Base-by-base conservation (phyloP, 257 asterid genomes). In the Voacanga thouarsii region DNA sequence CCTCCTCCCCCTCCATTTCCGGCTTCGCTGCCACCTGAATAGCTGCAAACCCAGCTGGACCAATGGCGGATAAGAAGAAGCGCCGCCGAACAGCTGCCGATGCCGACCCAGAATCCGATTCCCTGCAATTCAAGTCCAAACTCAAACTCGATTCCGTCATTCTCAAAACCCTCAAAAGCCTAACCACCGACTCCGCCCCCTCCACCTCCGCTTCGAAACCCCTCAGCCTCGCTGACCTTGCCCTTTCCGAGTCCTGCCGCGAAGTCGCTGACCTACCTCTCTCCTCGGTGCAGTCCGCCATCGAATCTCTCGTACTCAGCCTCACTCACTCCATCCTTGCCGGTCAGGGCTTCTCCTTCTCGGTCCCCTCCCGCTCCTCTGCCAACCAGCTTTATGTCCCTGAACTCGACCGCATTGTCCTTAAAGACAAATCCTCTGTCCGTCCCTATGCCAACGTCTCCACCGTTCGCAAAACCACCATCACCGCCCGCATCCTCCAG, bases 321-420 rank as follows among this genome's bases (percentile, higher is more conserved):
- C 84, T 93, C 74, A 86, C 97, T 0, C 96, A 85, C 82, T 93
- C 98, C 24, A 92, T 93, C 77, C 94, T 92, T 89, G 33, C 92
- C 79, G 95, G 95, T 6, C 51, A 84, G 78, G 97, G 97, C 12
- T 89, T 94, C 85, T 84, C 96, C 75, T 88, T 86, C 84, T 80
- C 91, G 47, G 94, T 90, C 67, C 98, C 97, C 39, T 94, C 98
- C 33, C 96, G 97, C 82, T 82, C 97, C 84, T 75, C 96, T 82
- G 90, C 90, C 28, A 94, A 94, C 81, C 97, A 92, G 83, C 95
- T 93, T 68, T 93, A 92, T 82, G 93, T 92, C 67, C 93, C 98
- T 24, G 98, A 92, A 78, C 95, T 93, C 67, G 97, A 93, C 69
- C 97, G 98, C 12, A 93, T 93, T 75, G 96, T 93, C 65, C 83